Evolutionary conservation across 345 rosid species (phyloP).

Genomic region (Alliaria petiolata): DNA sequence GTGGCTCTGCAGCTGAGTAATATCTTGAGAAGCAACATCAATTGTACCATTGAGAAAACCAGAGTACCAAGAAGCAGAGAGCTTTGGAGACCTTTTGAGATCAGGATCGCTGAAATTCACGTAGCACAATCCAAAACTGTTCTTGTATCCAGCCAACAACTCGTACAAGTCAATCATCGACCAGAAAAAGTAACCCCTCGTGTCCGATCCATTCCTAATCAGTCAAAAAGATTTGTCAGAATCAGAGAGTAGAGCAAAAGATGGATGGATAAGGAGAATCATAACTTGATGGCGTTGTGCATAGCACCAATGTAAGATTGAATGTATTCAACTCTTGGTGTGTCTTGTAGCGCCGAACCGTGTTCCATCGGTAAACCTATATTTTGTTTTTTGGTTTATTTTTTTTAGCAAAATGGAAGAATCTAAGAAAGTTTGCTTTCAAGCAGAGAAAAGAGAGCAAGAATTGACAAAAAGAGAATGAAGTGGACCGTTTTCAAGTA

Average conservation of each 20-base stretch:
- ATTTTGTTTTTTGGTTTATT: background rate
- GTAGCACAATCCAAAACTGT: conserved; percentile 33
- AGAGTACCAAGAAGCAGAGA: conserved; percentile 51
- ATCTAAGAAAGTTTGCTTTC: background rate
- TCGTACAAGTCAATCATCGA: conserved; percentile 46
- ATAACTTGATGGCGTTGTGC: conserved; percentile 43
- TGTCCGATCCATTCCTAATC: conserved; percentile 48
- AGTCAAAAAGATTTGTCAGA: background rate
- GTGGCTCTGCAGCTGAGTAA: background rate
- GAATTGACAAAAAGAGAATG: background rate
- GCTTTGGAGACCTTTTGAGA: conserved; percentile 42
- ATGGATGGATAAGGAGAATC: background rate
- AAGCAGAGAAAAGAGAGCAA: background rate
- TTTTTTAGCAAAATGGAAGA: background rate
- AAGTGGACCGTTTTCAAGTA: conserved; percentile 44
- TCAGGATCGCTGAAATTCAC: conserved; percentile 46
- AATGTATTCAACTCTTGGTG: conserved; percentile 34
- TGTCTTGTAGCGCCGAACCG: conserved; percentile 36
- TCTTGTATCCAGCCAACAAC: conserved; percentile 28
- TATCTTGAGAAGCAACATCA: conserved; percentile 3
- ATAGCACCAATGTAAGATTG: conserved; percentile 34
- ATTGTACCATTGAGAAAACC: conserved; percentile 40
- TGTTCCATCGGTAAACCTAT: conserved; percentile 27
- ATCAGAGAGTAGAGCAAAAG: background rate
- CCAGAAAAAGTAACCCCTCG: conserved; percentile 53